Conservation (phyloP, 805 yeast genomes). For the Huiozyma naganishii region DNA sequence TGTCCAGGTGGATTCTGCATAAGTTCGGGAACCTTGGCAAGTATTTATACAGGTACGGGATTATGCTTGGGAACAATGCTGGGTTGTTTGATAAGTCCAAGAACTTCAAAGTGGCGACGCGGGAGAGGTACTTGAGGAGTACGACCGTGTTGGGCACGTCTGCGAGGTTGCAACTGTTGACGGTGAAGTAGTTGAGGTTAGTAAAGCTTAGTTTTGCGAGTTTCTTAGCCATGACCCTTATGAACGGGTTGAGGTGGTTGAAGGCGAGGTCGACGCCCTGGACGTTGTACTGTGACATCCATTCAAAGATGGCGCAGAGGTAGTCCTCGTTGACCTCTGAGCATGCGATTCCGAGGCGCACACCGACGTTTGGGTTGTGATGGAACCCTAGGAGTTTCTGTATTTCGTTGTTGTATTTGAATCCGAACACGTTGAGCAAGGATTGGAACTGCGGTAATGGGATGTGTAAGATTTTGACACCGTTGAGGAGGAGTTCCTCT, state of each 20-base stretch:
- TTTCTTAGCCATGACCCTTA: slow-evolving; percentile 19
- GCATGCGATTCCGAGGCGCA: slow-evolving; percentile 66
- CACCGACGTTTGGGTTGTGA: slow-evolving; percentile 2
- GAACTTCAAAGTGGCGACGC: slow-evolving; percentile 50
- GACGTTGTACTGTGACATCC: slow-evolving; percentile 38
- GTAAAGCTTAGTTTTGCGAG: slow-evolving; percentile 11
- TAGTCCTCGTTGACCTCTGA: slow-evolving; percentile 56
- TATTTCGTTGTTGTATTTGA: slow-evolving; percentile 31
- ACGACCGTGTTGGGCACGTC: slow-evolving; percentile 41
- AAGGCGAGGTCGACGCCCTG: slow-evolving; percentile 76
- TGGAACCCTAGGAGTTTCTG: neutral
- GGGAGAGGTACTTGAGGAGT: slow-evolving; percentile 41
- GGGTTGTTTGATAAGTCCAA: slow-evolving; percentile 68
- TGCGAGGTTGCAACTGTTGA: slow-evolving; percentile 51
- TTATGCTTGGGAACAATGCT: slow-evolving; percentile 51
- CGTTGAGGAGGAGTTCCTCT: slow-evolving; percentile 70
- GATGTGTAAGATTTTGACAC: slow-evolving; percentile 54
- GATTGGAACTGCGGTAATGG: slow-evolving; percentile 38
- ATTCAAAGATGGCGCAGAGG: slow-evolving; percentile 41
- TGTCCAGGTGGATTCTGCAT: slow-evolving; percentile 60
- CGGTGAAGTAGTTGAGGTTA: slow-evolving; percentile 40
- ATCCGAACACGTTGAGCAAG: slow-evolving; percentile 46
- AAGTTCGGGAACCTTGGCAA: slow-evolving; percentile 60
- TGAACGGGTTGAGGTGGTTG: slow-evolving; percentile 44
- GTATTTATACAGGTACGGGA: slow-evolving; percentile 46